Evolutionary conservation across 345 rosid genomes (phyloP).

Genomic region (Barbarea vulgaris): DNA sequence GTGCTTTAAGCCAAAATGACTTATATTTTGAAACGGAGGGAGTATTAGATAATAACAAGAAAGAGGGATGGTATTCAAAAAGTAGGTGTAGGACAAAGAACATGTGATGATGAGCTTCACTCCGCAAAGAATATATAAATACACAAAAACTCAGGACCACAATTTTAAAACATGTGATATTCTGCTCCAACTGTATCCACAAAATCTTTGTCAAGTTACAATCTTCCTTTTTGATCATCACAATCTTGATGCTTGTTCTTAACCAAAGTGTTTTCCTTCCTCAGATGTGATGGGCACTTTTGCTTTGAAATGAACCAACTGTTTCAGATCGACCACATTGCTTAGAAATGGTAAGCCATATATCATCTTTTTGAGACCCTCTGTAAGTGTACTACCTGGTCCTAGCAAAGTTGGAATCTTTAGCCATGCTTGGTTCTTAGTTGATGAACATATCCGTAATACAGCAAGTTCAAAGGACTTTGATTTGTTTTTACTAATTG

Average conservation of each 20-base stretch:
- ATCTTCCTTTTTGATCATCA: background rate
- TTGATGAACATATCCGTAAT: constrained; percentile 28
- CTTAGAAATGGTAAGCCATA: constrained; percentile 27
- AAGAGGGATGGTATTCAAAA: too few species aligned
- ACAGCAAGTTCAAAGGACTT: constrained; percentile 25
- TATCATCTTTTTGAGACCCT: constrained; percentile 26
- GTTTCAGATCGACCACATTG: constrained; percentile 25
- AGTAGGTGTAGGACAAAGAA: too few species aligned
- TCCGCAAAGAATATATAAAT: too few species aligned
- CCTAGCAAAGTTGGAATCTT: constrained; percentile 36
- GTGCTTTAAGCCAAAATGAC: too few species aligned
- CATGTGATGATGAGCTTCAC: too few species aligned
- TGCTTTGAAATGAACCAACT: constrained; percentile 7
- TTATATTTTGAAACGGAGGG: too few species aligned
- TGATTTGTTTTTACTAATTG: constrained; percentile 25
- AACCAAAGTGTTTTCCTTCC: constrained; percentile 12
- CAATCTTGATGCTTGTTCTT: background rate
- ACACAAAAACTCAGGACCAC: too few species aligned
- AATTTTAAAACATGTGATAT: too few species aligned
- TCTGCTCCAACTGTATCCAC: too few species aligned
- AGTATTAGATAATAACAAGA: too few species aligned
- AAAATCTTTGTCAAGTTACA: background rate
- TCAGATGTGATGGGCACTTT: constrained; percentile 21
- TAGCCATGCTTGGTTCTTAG: constrained; percentile 26
- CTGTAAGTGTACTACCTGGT: constrained; percentile 31